Evolutionary conservation across 2,329 filamentous ascomycete genomes (phyloP), one percentile per base, ranked within the genome.

Genomic region (Pseudogymnoascus sp.): DNA sequence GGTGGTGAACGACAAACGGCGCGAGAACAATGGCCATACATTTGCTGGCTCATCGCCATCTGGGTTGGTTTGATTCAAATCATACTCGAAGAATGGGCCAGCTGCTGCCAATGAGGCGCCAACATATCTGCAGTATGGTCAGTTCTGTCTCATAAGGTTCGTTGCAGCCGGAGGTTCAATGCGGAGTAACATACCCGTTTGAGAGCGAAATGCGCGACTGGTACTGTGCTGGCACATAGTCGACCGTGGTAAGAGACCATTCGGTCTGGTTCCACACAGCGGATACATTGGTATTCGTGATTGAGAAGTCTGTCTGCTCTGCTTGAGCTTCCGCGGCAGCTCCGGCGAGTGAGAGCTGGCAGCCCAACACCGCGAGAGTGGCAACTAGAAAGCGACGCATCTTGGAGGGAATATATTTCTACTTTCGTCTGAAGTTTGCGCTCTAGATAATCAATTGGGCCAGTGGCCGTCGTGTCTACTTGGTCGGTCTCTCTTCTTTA

Each of bases 11-110:
- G 82, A 81, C 66, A 88, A 83, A 35, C 86, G 77, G 21, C 79
- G 74, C 62, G 82, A 79, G 71, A 83, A 87, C 1, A 89, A 75
- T 11, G 87, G 87, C 87, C 87, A 90, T 8, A 85, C 86, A 66
- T 81, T 84, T 63, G 84, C 81, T 15, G 70, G 70, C 10, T 66
- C 63, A 4, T 63, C 63, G 4, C 70, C 70, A 33, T 58, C 65
- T 1, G 69, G 37, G 63, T 71, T 65, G 1, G 70, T 71, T 58
- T 70, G 66, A 58, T 72, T 72, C 33, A 67, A 58, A 61, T 72
- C 71, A 21, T 61, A 63, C 40, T 72, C 71, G 54, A 71, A 72
- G 60, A 72, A 71, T 1, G 71, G 71, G 0, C 71, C 71, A 7
- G 64, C 61, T 21, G 69, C 66, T 8, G 70, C 66, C 6, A 71